Percentiles rank a stretch among this genome's conserved stretches.
Conservation (phyloP, 495 filamentous ascomycete genomes). For the Aspergillus ellipticus region DNA sequence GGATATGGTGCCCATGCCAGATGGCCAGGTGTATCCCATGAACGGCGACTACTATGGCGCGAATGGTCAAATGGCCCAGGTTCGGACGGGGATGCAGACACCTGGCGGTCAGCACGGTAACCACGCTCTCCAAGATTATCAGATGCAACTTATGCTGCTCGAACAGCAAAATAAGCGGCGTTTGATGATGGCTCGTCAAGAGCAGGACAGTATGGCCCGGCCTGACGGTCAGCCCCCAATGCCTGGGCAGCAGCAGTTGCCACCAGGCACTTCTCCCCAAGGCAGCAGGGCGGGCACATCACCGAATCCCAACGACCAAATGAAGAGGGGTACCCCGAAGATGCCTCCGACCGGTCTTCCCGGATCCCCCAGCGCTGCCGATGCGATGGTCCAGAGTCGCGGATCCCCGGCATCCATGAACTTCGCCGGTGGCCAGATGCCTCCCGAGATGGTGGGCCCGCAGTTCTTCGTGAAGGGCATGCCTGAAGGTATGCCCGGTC, state of each 20-base stretch:
- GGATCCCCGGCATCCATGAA: slow-evolving; percentile 81
- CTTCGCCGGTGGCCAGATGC: slow-evolving; percentile 65
- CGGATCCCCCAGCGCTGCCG: slow-evolving; percentile 78
- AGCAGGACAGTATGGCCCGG: slow-evolving; percentile 76
- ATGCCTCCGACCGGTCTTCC: slow-evolving; percentile 71
- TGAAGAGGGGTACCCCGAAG: slow-evolving; percentile 87
- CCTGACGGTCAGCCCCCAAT: slow-evolving; percentile 56
- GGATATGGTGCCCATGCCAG: slow-evolving; percentile 76
- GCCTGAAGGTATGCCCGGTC: slow-evolving; percentile 53
- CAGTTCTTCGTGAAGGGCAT: slow-evolving; percentile 57
- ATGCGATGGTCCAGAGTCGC: slow-evolving; percentile 65
- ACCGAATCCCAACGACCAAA: slow-evolving; percentile 83
- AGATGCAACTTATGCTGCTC: slow-evolving; percentile 98
- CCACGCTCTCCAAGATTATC: slow-evolving; percentile 95
- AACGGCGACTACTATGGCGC: slow-evolving; percentile 63
- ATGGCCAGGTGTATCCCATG: slow-evolving; percentile 54
- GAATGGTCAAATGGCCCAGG: slow-evolving; percentile 56
- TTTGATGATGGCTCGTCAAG: slow-evolving; percentile 93
- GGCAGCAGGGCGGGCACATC: slow-evolving; percentile 78
- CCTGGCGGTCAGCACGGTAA: slow-evolving; percentile 64
- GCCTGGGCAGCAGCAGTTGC: slow-evolving; percentile 53
- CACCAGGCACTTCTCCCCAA: slow-evolving; percentile 74
- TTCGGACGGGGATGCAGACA: slow-evolving; percentile 48
- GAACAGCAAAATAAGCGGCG: slow-evolving; percentile 99
- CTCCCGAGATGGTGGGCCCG: slow-evolving; percentile 57